Evolutionary conservation across 2,329 filamentous ascomycete species (phyloP).

Genomic region (Pestalotiopsis fici): DNA sequence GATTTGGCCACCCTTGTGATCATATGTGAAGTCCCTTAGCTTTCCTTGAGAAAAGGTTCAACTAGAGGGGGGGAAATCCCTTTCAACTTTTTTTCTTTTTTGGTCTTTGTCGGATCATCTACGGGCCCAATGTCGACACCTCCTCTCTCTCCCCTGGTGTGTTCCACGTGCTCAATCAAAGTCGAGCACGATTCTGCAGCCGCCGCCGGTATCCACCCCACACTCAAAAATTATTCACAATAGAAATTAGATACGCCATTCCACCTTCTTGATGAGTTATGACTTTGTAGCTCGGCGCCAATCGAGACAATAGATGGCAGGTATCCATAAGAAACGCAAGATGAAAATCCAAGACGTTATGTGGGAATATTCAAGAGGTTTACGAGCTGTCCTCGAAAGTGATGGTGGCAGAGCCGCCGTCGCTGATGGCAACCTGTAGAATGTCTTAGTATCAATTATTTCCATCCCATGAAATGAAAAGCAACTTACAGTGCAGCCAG

Average conservation of each 20-base stretch:
- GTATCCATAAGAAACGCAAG: constrained; percentile 33
- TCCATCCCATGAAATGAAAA: neutral
- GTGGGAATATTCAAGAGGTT: constrained; percentile 15
- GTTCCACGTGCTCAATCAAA: neutral
- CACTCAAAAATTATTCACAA: constrained; percentile 30
- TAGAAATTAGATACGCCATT: constrained; percentile 33
- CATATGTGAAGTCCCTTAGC: neutral
- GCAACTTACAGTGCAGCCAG: constrained; percentile 79
- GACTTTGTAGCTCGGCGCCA: constrained; percentile 17
- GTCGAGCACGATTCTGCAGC: neutral
- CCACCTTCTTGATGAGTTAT: constrained; percentile 21
- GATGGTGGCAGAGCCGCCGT: constrained; percentile 43
- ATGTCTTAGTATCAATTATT: neutral
- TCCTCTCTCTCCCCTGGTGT: neutral
- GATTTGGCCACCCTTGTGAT: neutral
- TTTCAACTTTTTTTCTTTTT: neutral
- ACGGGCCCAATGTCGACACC: neutral
- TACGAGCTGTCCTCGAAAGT: constrained; percentile 39
- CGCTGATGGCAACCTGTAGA: constrained; percentile 42
- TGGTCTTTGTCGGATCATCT: neutral
- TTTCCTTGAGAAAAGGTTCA: neutral
- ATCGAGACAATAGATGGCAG: constrained; percentile 24
- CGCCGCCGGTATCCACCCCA: neutral
- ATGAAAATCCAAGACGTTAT: constrained; percentile 25
- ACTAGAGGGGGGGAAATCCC: neutral